Conservation (phyloP, 2,329 filamentous ascomycete species). For the Lachnellula hyalina region DNA sequence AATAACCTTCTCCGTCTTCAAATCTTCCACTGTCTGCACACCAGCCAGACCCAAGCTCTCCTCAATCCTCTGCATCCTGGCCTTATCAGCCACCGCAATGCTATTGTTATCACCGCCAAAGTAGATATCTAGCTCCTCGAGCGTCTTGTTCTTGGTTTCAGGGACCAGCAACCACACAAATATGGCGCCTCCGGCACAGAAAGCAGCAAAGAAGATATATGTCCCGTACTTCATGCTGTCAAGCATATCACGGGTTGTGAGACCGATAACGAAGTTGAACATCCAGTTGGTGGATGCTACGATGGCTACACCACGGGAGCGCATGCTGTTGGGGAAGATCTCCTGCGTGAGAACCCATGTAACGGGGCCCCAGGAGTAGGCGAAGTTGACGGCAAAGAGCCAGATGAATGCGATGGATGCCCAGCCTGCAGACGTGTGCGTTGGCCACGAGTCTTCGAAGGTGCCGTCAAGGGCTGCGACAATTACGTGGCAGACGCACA, state of each 20-base stretch:
- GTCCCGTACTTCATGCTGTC: slow-evolving; percentile 42
- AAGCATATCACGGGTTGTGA: slow-evolving; percentile 41
- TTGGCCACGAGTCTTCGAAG: slow-evolving; percentile 34
- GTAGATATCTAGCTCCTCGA: slow-evolving; percentile 50
- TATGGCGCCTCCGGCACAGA: slow-evolving; percentile 40
- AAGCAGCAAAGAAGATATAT: slow-evolving; percentile 51
- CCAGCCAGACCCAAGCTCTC: slow-evolving; percentile 21
- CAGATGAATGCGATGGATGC: slow-evolving; percentile 33
- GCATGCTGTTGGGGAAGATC: slow-evolving; percentile 36
- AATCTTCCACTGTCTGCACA: slow-evolving; percentile 27
- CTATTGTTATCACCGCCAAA: slow-evolving; percentile 22
- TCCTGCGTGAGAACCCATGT: slow-evolving; percentile 35
- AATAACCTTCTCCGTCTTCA: not conserved
- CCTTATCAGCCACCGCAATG: slow-evolving; percentile 33
- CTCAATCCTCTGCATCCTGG: slow-evolving; percentile 23
- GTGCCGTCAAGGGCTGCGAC: slow-evolving; percentile 38
- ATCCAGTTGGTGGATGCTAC: slow-evolving; percentile 40
- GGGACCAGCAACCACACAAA: slow-evolving; percentile 48
- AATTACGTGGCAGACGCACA: slow-evolving; percentile 58
- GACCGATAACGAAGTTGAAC: slow-evolving; percentile 43
- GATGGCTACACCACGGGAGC: slow-evolving; percentile 38
- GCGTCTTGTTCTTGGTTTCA: slow-evolving; percentile 49
- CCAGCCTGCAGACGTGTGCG: slow-evolving; percentile 36
- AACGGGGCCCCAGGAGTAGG: slow-evolving; percentile 32
- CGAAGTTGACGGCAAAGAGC: slow-evolving; percentile 30